Conservation (phyloP, 2,329 filamentous ascomycete genomes). For the Coniochaeta prunicola region DNA sequence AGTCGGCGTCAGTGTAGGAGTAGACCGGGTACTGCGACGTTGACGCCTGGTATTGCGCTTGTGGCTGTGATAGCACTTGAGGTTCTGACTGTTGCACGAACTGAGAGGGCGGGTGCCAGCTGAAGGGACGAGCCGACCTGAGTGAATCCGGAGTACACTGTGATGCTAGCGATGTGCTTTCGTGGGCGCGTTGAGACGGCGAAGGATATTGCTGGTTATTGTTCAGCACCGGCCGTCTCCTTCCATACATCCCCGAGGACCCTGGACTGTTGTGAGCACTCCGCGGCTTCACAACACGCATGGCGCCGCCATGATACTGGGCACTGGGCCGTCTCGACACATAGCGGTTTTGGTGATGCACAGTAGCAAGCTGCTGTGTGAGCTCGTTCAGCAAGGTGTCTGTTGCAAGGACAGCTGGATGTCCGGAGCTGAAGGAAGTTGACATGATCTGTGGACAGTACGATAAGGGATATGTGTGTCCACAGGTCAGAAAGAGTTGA, state of each 20-base stretch:
- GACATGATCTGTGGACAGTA: not conserved
- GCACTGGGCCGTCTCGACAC: conserved; percentile 36
- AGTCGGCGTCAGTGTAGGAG: conserved; percentile 32
- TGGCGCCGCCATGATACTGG: conserved; percentile 40
- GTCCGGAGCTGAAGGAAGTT: not conserved
- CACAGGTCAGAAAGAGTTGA: not conserved
- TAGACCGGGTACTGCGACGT: conserved; percentile 31
- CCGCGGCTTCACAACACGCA: conserved; percentile 57
- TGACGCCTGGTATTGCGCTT: conserved; percentile 23
- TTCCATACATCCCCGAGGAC: conserved; percentile 36
- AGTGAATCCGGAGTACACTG: not conserved
- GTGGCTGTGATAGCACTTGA: conserved; percentile 23
- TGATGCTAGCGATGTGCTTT: not conserved
- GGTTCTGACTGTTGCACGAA: conserved; percentile 25
- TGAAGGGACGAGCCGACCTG: conserved; percentile 52
- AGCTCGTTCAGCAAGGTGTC: conserved; percentile 43
- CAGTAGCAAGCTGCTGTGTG: conserved; percentile 43
- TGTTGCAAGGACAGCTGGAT: not conserved
- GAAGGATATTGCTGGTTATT: conserved; percentile 34
- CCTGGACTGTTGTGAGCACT: conserved; percentile 65
- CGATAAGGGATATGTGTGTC: not conserved
- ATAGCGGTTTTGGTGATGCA: conserved; percentile 29
- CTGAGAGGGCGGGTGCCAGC: conserved; percentile 66
- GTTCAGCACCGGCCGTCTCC: conserved; percentile 48
- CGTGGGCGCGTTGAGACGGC: not conserved